Base-by-base conservation (phyloP, 2,329 filamentous ascomycete species). In the Penicillium frequentans region DNA sequence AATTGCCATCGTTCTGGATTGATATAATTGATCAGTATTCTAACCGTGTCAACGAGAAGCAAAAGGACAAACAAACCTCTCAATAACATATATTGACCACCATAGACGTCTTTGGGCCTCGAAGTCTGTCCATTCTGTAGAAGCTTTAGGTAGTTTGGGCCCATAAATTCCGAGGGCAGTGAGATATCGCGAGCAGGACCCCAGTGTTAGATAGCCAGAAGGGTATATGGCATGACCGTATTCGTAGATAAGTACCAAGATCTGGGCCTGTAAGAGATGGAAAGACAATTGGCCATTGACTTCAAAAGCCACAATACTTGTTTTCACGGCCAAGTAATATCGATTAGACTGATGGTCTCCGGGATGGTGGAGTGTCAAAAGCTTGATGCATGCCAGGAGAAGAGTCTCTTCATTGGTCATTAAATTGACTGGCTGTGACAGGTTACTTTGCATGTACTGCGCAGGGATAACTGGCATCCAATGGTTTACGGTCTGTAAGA, bases 221-320 rank as follows among this genome's bases (percentile, higher is more conserved):
- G 81, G 81, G 59, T 82, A 82, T 47, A 83, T 78, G 3, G 72
- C 75, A 58, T 83, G 80, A 1, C 78, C 76, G 55, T 78, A 71
- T 61, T 83, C 80, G 62, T 81, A 82, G 3, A 81, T 65, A 8
- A 79, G 72, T 23, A 82, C 68, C 14, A 83, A 70, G 1, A 82
- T 59, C 57, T 76, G 71, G 4, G 77, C 76, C 63, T 83, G 81
- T 8, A 82, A 70, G 39, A 78, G 66, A 46, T 76, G 68, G 16
- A 83, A 61, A 26, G 75, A 78, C 9, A 77, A 70, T 8, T 70
- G 71, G 26, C 79, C 79, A 39, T 71, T 68, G 6, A 73, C 67
- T 58, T 82, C 80, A 19, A 52, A 33, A 13, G 29, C 54, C 14
- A 57, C 21, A 33, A 60, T 46, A 3, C 33, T 44, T 16, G 54